phyloP scores from a whole-genome alignment of 169 alveolate genomes.

The Fabrea salina region DNA sequence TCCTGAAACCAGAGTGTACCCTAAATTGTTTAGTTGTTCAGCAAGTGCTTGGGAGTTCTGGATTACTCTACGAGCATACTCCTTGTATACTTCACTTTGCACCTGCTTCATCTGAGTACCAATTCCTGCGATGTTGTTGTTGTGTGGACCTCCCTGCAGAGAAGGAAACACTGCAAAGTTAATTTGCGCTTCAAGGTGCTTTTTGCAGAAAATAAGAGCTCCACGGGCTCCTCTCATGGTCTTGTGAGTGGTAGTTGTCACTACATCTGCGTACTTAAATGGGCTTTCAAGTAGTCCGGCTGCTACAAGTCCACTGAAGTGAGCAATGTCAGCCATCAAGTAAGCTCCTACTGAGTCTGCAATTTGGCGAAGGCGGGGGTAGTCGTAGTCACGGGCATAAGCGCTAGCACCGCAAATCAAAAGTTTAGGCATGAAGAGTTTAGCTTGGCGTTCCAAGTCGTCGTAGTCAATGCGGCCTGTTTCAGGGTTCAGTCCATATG shows the following conservation, averaged over 20 bases:
- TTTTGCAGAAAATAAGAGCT: slow-evolving; percentile 90
- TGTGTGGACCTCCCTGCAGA: slow-evolving; percentile 62
- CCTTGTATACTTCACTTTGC: slow-evolving; percentile 59
- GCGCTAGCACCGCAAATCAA: slow-evolving; percentile 57
- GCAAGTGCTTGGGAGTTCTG: slow-evolving; percentile 81
- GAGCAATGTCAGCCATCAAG: slow-evolving; percentile 97
- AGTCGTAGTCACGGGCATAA: slow-evolving; percentile 71
- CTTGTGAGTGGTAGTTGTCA: slow-evolving; percentile 97
- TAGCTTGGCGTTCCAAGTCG: slow-evolving; percentile 84
- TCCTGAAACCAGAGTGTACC: slow-evolving; percentile 64
- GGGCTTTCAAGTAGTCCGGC: slow-evolving; percentile 64
- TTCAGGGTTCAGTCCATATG: slow-evolving; percentile 86
- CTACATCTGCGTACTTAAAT: slow-evolving; percentile 89
- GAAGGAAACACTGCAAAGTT: slow-evolving; percentile 51
- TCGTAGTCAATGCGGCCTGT: slow-evolving; percentile 93
- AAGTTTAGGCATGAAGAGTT: slow-evolving; percentile 61
- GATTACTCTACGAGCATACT: slow-evolving; percentile 67
- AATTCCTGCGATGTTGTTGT: slow-evolving; percentile 44
- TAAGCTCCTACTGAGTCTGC: slow-evolving; percentile 94
- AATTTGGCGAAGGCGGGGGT: slow-evolving; percentile 85
- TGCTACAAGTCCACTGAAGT: slow-evolving; percentile 94
- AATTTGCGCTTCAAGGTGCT: slow-evolving; percentile 46
- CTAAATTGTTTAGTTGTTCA: slow-evolving; percentile 60
- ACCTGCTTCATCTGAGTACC: slow-evolving; percentile 52
- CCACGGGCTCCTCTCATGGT: slow-evolving; percentile 97